Evolutionary conservation across 2,329 filamentous ascomycete species (phyloP).

Genomic region (Dothideomycetidae sp.): DNA sequence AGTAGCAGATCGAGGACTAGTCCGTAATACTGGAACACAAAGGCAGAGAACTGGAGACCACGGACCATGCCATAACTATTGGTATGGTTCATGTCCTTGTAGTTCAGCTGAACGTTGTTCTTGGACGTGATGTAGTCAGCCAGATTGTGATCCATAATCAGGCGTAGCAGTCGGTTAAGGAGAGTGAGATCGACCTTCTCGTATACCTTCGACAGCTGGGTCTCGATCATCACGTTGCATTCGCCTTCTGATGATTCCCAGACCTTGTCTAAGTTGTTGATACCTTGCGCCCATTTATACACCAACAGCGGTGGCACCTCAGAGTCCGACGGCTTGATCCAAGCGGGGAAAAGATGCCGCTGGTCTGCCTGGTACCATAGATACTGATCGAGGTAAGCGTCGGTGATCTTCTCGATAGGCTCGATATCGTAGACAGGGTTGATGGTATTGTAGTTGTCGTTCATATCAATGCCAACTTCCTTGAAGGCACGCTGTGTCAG

Average conservation of each 20-base stretch:
- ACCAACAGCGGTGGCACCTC: conserved; percentile 88
- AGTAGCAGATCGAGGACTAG: conserved; percentile 86
- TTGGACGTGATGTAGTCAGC: conserved; percentile 98
- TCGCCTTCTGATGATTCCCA: conserved; percentile 92
- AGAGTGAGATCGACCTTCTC: conserved; percentile 97
- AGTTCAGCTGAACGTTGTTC: conserved; percentile 97
- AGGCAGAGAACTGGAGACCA: conserved; percentile 92
- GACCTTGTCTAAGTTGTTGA: conserved; percentile 92
- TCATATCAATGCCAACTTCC: conserved; percentile 99
- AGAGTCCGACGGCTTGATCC: conserved; percentile 98
- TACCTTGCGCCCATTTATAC: conserved; percentile 99
- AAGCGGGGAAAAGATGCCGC: conserved; percentile 88
- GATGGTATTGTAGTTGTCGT: conserved; percentile 98
- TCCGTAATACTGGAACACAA: conserved; percentile 98
- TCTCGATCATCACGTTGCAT: conserved; percentile 98
- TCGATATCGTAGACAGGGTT: conserved; percentile 99
- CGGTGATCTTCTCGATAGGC: conserved; percentile 98
- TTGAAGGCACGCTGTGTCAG: conserved; percentile 97
- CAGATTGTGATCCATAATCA: conserved; percentile 99
- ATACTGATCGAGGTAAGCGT: conserved; percentile 96
- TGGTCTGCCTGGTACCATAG: conserved; percentile 99
- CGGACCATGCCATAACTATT: conserved; percentile 98
- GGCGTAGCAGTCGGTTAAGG: conserved; percentile 75
- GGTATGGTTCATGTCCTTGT: conserved; percentile 99
- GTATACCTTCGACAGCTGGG: conserved; percentile 95